Evolutionary conservation across 352 stramenopile genomes (phyloP).

Genomic region (Phytopythium aichiense): DNA sequence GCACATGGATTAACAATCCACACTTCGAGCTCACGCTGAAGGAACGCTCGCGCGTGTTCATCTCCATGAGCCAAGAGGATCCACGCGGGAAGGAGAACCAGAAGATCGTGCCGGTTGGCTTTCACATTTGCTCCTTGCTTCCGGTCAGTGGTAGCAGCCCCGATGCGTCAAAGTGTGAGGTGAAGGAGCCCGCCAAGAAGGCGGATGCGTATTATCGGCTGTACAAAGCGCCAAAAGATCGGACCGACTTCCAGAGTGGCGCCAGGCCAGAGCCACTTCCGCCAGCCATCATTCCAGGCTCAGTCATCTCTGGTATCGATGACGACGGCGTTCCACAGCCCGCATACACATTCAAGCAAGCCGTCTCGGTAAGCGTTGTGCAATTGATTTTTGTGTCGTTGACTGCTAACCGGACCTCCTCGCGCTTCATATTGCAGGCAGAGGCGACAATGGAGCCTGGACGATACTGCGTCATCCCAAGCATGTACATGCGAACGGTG

Average conservation of each 20-base stretch:
- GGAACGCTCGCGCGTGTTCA: slow-evolving; percentile 59
- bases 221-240: slow-evolving; percentile 56
- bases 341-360: slow-evolving; percentile 83
- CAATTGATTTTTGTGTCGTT: background rate
- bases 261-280: slow-evolving; percentile 44
- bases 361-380: slow-evolving; percentile 44
- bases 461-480: slow-evolving; percentile 78
- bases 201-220: slow-evolving; percentile 60
- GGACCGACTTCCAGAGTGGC: slow-evolving; percentile 53
- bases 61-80: slow-evolving; percentile 79
- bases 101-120: slow-evolving; percentile 76
- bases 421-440: slow-evolving; percentile 25
- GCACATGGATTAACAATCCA: slow-evolving; percentile 88
- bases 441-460: slow-evolving; percentile 70
- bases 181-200: slow-evolving; percentile 62
- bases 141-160: slow-evolving; percentile 20
- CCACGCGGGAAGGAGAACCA: slow-evolving; percentile 61
- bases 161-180: slow-evolving; percentile 43
- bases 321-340: slow-evolving; percentile 68
- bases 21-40: slow-evolving; percentile 72
- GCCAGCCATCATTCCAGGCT: slow-evolving; percentile 73
- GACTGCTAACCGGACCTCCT: background rate
- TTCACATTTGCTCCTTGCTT: slow-evolving; percentile 71
- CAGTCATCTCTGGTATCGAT: slow-evolving; percentile 55
- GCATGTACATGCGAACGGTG: slow-evolving; percentile 87